A percentile compares a stretch with the other conserved stretches of the same genome.
phyloP scores from a whole-genome alignment of 2,329 filamentous ascomycete species.

The Aureobasidium namibiae region DNA sequence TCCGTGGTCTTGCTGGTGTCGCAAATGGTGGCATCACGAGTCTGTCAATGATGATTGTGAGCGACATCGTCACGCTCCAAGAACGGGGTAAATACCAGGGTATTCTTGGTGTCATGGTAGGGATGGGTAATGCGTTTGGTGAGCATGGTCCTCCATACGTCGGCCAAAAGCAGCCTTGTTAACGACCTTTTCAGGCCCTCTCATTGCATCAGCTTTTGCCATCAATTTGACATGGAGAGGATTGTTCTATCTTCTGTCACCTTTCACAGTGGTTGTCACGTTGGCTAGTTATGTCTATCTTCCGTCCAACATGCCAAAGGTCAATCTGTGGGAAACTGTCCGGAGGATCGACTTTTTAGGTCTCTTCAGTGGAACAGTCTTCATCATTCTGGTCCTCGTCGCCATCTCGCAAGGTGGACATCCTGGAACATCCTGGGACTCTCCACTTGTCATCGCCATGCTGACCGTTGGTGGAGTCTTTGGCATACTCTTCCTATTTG shows the following conservation, averaged over 20 bases:
- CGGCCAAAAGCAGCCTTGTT: background rate
- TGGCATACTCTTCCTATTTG: constrained; percentile 43
- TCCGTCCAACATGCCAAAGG: constrained; percentile 50
- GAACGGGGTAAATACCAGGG: constrained; percentile 14
- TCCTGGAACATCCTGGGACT: constrained; percentile 50
- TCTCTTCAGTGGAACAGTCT: constrained; percentile 34
- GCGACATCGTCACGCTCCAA: constrained; percentile 21
- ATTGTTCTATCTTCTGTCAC: constrained; percentile 39
- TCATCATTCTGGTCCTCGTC: constrained; percentile 44
- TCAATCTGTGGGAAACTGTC: constrained; percentile 43
- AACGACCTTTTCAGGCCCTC: constrained; percentile 24
- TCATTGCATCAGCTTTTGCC: constrained; percentile 45
- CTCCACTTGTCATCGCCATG: constrained; percentile 46
- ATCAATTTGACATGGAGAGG: constrained; percentile 17
- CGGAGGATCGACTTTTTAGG: constrained; percentile 46
- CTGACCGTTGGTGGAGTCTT: constrained; percentile 42
- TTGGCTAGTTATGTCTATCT: constrained; percentile 38
- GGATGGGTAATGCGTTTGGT: constrained; percentile 49
- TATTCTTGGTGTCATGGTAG: constrained; percentile 26
- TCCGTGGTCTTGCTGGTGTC: constrained; percentile 18
- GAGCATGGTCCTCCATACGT: constrained; percentile 22
- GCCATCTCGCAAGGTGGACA: constrained; percentile 46
- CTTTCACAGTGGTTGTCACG: constrained; percentile 33
- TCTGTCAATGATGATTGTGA: constrained; percentile 23
- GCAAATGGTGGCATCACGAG: constrained; percentile 21